Base-by-base conservation (phyloP, 805 yeast species). In the Ogataea ganodermae region DNA sequence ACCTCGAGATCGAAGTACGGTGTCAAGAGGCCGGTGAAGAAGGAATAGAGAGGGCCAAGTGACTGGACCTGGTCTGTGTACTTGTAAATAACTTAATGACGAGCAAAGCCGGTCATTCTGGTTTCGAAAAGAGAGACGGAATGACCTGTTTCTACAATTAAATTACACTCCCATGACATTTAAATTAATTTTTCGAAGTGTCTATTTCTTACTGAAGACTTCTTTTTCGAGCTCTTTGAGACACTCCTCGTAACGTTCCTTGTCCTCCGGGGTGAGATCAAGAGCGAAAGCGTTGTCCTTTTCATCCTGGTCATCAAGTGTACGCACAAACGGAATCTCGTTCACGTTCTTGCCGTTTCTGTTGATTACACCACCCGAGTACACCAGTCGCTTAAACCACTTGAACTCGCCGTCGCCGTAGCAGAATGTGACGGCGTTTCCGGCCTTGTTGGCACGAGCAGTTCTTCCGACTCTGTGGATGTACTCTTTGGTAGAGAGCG, bases 381-480 rank as follows among this genome's bases (percentile, higher is more conserved):
- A 65, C 58, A 74, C 74, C 24, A 76, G 58, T 45, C 67, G 75
- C 42, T 72, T 71, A 50, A 76, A 75, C 85, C 88, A 86, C 55
- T 75, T 81, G 42, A 71, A 74, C 58, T 94, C 98, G 44, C 90
- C 91, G 45, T 79, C 80, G 23, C 96, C 95, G 49, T 81, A 74
- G n/a, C 83, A 73, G 21, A 92, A 64, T 39, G 81, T 86, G 62
- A 83, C 78, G 0, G 96, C 96, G 30, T 71, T 69, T 62, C 99
- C 99, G 0, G 55, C 44, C 28, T 82, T 79, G 43, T 86, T 84
- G 2, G 99, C 99, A 69, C 99, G 81, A 1, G 98, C 97, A 0
- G 98, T 91, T 72, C 99, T 83, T 33, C 99, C 99, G 32, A 90
- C 89, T 60, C 99, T 79, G 68, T 94, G 99, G 22, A 94, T 89